Evolutionary conservation across 371 early-diverging fungal species (phyloP).

Genomic region (Circinella umbellata): DNA sequence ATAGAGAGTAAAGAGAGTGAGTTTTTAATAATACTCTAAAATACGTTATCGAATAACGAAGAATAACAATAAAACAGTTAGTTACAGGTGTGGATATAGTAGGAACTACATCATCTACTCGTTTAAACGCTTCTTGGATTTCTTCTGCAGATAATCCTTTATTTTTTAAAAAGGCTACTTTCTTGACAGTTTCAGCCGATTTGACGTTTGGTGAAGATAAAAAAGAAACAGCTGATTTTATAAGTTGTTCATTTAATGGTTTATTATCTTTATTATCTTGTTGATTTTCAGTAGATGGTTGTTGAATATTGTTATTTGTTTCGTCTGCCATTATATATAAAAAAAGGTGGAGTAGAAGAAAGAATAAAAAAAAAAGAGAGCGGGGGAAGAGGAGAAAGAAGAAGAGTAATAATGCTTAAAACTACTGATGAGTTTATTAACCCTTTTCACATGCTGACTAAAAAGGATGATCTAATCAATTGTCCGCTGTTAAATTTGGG

Average conservation of each 20-base stretch:
- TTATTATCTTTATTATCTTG: neutral
- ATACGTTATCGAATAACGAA: too few relatives aligned
- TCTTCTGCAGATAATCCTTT: constrained; percentile 63
- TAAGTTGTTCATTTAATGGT: constrained; percentile 56
- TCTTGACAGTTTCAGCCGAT: constrained; percentile 61
- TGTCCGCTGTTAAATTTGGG: too few relatives aligned
- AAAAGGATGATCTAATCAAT: neutral
- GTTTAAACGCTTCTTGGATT: constrained; percentile 61
- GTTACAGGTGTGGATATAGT: neutral
- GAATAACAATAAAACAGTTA: too few relatives aligned
- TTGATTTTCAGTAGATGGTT: neutral
- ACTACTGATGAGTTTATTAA: neutral
- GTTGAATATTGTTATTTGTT: neutral
- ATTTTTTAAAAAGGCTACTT: constrained; percentile 63
- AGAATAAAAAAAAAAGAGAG: neutral
- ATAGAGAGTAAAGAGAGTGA: too few relatives aligned
- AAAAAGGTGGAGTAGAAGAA: neutral
- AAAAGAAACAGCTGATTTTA: constrained; percentile 63
- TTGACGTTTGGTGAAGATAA: constrained; percentile 62
- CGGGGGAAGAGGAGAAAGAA: neutral
- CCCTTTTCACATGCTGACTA: constrained; percentile 9
- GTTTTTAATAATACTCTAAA: too few relatives aligned
- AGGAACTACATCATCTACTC: constrained; percentile 24
- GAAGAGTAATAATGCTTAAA: neutral
- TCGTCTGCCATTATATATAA: neutral